Evolutionary conservation across 2,329 filamentous ascomycete genomes (phyloP).

Genomic region (Blumeria graminis): DNA sequence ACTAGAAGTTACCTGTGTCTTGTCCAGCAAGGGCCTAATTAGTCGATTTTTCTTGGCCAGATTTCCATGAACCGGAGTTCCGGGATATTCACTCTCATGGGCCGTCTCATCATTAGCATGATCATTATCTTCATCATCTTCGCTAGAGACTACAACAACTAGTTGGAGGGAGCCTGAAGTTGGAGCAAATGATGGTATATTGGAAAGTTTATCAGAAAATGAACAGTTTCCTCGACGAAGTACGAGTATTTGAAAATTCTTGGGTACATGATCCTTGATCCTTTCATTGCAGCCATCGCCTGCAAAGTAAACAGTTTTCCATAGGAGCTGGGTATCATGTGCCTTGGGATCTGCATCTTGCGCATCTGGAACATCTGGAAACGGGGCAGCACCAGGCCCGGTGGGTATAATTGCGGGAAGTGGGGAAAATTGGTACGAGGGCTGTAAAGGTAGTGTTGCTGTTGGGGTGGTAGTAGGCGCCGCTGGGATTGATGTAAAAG

Average conservation of each 20-base stretch:
- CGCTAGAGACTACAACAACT: slow-evolving; percentile 50
- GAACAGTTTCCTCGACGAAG: slow-evolving; percentile 63
- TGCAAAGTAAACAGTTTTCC: slow-evolving; percentile 48
- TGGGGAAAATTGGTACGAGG: slow-evolving; percentile 12
- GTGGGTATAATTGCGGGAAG: slow-evolving; percentile 24
- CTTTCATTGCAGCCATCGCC: slow-evolving; percentile 35
- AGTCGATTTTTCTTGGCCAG: not conserved
- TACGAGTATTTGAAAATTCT: slow-evolving; percentile 50
- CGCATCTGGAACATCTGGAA: slow-evolving; percentile 31
- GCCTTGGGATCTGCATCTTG: slow-evolving; percentile 16
- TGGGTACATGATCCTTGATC: slow-evolving; percentile 26
- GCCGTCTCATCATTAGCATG: not conserved
- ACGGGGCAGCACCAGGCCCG: slow-evolving; percentile 37
- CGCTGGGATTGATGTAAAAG: slow-evolving; percentile 26
- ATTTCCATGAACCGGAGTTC: too few species aligned
- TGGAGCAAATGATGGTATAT: slow-evolving; percentile 58
- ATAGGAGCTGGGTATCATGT: slow-evolving; percentile 26
- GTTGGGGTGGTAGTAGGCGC: slow-evolving; percentile 19
- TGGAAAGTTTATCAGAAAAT: slow-evolving; percentile 60
- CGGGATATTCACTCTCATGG: slow-evolving; percentile 5
- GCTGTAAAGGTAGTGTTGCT: slow-evolving; percentile 13
- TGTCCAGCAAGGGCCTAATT: slow-evolving; percentile 47
- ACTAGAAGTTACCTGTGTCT: slow-evolving; percentile 28
- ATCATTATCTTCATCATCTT: slow-evolving; percentile 12
- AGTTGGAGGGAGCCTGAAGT: slow-evolving; percentile 41